A percentile compares a stretch with the other conserved stretches of the same genome.
These are phyloP conservation scores for Zymoseptoria ardabiliae DNA, from an alignment of 2,329 filamentous ascomycete species.

Conservation along the genomic window DNA sequence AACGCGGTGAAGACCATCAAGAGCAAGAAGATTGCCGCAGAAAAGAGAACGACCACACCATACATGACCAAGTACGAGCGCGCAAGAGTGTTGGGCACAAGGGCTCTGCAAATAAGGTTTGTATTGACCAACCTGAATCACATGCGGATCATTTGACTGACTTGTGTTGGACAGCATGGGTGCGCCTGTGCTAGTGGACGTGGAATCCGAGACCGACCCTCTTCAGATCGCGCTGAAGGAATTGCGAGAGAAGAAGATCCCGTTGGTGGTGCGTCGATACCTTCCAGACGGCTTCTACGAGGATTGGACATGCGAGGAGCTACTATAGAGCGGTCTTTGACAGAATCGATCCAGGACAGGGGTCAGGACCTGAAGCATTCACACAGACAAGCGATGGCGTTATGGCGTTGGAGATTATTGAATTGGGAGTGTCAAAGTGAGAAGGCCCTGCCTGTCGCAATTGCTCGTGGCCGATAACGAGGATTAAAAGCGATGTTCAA, in stretches of 20 bases:
- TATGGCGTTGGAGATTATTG: background rate
- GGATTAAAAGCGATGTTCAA: background rate
- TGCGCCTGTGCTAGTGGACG: slow-evolving; percentile 88
- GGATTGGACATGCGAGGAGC: slow-evolving; percentile 97
- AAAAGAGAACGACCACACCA: slow-evolving; percentile 83
- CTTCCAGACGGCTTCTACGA: slow-evolving; percentile 98
- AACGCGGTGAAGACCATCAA: slow-evolving; percentile 52
- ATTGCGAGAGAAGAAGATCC: slow-evolving; percentile 96
- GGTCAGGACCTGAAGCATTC: slow-evolving; percentile 1
- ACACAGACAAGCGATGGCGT: background rate
- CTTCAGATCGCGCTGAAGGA: slow-evolving; percentile 97
- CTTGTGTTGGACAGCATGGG: slow-evolving; percentile 65
- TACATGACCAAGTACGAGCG: slow-evolving; percentile 99
- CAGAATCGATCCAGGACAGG: background rate
- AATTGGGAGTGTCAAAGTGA: background rate
- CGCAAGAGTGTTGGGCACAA: slow-evolving; percentile 84
- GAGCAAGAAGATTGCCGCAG: slow-evolving; percentile 83
- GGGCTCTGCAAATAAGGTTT: slow-evolving; percentile 91
- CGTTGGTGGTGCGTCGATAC: slow-evolving; percentile 88
- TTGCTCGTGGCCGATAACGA: background rate
- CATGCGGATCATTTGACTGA: background rate
- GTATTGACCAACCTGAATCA: background rate
- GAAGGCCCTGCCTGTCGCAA: background rate
- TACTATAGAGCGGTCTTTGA: slow-evolving; percentile 47
- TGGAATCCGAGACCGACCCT: slow-evolving; percentile 96